Conservation (phyloP, 345 rosid species). For the Ricinus communis region DNA sequence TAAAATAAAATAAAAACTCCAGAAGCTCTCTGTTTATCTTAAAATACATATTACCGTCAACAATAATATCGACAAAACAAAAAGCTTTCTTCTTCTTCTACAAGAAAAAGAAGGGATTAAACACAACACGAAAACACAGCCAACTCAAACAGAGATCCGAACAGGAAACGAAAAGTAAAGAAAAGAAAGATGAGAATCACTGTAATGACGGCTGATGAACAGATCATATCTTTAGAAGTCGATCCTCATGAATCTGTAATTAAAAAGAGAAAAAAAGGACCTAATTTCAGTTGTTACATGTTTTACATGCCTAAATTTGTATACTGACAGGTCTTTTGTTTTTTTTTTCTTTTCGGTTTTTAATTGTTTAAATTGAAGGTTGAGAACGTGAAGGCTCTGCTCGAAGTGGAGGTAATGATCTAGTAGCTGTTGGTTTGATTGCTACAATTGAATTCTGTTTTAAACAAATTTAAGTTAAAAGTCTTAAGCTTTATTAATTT, state of each 20-base stretch:
- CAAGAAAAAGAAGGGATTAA: too few relatives aligned
- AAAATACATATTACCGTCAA: too few relatives aligned
- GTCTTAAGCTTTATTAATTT: not conserved
- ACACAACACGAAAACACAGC: too few relatives aligned
- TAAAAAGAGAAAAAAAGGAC: too few relatives aligned
- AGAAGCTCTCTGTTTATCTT: too few relatives aligned
- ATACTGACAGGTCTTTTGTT: not conserved
- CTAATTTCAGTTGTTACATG: constrained; percentile 22
- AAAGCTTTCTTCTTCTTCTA: too few relatives aligned
- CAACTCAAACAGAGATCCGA: not conserved
- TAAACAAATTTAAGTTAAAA: not conserved
- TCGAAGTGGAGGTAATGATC: constrained; percentile 87
- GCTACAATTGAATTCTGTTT: not conserved
- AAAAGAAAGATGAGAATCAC: constrained; percentile 65
- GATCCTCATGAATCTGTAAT: constrained; percentile 81
- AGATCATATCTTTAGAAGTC: constrained; percentile 72
- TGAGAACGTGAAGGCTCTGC: constrained; percentile 93
- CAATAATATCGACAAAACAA: too few relatives aligned
- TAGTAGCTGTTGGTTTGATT: not conserved
- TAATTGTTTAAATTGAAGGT: constrained; percentile 41
- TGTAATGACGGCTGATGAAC: constrained; percentile 89
- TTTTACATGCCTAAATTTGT: not conserved
- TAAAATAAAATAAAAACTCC: too few relatives aligned
- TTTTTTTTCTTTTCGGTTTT: too few relatives aligned
- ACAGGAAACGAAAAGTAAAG: not conserved